Conservation (phyloP, 371 early-diverging fungal species). For the Mortierella sp. region DNA sequence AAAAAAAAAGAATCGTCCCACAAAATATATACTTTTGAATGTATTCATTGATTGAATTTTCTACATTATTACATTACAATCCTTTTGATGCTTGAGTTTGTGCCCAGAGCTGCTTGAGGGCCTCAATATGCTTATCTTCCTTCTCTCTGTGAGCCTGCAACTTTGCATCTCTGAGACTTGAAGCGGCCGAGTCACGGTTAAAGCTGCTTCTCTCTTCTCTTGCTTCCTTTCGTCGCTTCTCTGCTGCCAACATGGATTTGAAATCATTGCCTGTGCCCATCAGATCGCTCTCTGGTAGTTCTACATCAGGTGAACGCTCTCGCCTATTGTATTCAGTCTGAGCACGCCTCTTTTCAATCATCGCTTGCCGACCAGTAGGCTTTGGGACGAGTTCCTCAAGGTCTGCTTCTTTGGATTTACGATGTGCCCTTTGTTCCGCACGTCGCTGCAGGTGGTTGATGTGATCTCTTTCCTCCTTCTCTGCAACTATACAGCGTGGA, state of each 20-base stretch:
- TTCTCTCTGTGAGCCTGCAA: slow-evolving; percentile 59
- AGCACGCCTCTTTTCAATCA: slow-evolving; percentile 75
- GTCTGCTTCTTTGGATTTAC: slow-evolving; percentile 70
- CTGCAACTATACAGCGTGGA: slow-evolving; percentile 55
- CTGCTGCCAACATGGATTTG: slow-evolving; percentile 65
- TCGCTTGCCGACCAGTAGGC: slow-evolving; percentile 83
- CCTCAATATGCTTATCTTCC: slow-evolving; percentile 60
- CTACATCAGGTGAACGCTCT: slow-evolving; percentile 81
- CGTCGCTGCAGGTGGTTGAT: slow-evolving; percentile 59
- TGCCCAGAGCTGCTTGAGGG: slow-evolving; percentile 57
- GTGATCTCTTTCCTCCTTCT: slow-evolving; percentile 69
- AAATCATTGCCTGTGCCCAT: slow-evolving; percentile 74
- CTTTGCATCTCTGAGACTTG: slow-evolving; percentile 32
- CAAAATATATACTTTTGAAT: not conserved
- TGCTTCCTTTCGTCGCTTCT: slow-evolving; percentile 61
- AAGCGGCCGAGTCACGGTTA: slow-evolving; percentile 8
- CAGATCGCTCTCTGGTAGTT: slow-evolving; percentile 79
- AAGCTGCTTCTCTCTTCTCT: slow-evolving; percentile 59
- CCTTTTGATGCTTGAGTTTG: slow-evolving; percentile 52
- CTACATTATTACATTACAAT: not conserved
- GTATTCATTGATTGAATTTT: not conserved
- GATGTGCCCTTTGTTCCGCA: slow-evolving; percentile 62
- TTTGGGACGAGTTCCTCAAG: slow-evolving; percentile 88
- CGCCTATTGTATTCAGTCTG: slow-evolving; percentile 74
- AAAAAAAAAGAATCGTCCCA: not conserved